Evolutionary conservation across 352 stramenopile genomes (phyloP).

Genomic region (Globisporangium megalacanthum): DNA sequence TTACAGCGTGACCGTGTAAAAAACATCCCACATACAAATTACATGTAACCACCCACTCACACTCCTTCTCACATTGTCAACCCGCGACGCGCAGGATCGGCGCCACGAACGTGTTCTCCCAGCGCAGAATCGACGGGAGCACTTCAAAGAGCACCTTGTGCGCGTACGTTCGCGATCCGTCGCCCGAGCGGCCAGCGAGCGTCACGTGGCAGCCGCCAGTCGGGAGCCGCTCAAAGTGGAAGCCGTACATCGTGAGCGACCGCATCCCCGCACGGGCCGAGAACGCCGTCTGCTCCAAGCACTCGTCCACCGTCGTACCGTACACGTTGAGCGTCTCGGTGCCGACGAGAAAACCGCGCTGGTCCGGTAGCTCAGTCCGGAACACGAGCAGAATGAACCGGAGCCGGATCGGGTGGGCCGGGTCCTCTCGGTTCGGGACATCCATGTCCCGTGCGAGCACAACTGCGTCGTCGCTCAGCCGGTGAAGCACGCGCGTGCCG

Average conservation of each 20-base stretch:
- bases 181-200: constrained; percentile 24
- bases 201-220: constrained; percentile 23
- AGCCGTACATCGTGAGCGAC: constrained; percentile 32
- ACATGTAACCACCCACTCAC: no score
- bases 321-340: constrained; percentile 28
- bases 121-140: constrained; percentile 32
- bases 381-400: constrained; percentile 25
- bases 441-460: constrained; percentile 23
- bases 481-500: constrained; percentile 34
- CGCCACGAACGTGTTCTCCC: constrained; percentile 31
- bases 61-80: no score
- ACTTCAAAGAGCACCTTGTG: constrained; percentile 32
- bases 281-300: constrained; percentile 19
- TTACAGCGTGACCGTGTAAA: no score
- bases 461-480: constrained; percentile 17
- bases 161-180: constrained; percentile 24
- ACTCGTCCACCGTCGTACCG: constrained; percentile 12
- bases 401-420: constrained; percentile 25
- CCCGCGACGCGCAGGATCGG: constrained; percentile 25
- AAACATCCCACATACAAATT: no score
- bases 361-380: constrained; percentile 7
- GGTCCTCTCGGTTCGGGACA: constrained; percentile 22
- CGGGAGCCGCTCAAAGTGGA: constrained; percentile 20
- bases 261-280: constrained; percentile 14
- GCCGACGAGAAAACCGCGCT: constrained; percentile 21